Conservation (phyloP, 2,329 filamentous ascomycete species). For the Calonectria crousiana region DNA sequence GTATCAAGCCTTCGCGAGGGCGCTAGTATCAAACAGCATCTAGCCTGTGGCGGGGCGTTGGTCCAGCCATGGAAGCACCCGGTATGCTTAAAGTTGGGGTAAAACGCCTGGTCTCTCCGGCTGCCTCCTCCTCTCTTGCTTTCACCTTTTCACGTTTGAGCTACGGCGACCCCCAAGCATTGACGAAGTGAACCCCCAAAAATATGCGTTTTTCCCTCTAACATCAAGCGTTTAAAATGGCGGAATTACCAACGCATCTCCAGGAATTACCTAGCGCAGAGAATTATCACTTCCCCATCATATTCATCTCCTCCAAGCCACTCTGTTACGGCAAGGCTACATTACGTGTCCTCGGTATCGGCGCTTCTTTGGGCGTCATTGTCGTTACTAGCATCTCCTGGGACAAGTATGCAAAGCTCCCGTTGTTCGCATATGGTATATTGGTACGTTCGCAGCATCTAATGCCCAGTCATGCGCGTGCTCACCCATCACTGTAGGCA, state of each 20-base stretch:
- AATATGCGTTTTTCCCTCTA: too few relatives aligned
- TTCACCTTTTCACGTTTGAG: neutral
- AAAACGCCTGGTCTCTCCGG: neutral
- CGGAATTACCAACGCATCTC: neutral
- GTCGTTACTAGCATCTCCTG: neutral
- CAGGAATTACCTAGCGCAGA: neutral
- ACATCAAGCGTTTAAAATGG: neutral
- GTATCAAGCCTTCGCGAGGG: neutral
- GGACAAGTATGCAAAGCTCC: neutral
- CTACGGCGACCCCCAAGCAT: neutral
- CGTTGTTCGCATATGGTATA: neutral
- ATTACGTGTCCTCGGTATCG: neutral
- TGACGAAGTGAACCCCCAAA: neutral
- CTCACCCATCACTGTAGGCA: neutral
- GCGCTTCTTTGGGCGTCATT: neutral
- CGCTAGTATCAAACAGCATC: neutral
- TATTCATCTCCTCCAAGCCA: neutral
- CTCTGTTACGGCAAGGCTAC: neutral
- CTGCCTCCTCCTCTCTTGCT: neutral
- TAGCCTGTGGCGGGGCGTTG: neutral
- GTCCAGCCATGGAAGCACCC: neutral
- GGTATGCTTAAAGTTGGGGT: neutral
- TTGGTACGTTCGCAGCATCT: neutral
- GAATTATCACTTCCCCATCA: neutral
- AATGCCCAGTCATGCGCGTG: neutral